phyloP scores from a whole-genome alignment of 768 basidiomycete species.

The Suillus occidentalis region DNA sequence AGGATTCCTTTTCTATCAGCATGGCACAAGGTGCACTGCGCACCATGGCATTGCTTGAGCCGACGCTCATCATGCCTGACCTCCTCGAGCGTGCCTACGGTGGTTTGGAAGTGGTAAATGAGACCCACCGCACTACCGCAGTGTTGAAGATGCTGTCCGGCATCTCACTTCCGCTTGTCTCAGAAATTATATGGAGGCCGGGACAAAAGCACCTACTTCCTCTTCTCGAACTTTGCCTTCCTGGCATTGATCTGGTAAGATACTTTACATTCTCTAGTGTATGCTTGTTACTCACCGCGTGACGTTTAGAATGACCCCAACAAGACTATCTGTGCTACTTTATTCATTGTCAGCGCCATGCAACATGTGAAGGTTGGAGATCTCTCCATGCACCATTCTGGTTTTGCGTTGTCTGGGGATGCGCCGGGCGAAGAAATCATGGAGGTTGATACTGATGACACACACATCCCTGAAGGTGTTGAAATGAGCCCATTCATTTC shows the following conservation, averaged over 20 bases:
- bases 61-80: conserved; percentile 84
- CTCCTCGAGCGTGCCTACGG: conserved; percentile 88
- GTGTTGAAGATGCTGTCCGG: conserved; percentile 83
- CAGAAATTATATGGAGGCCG: conserved; percentile 75
- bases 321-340: conserved; percentile 78
- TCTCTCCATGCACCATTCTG: conserved; percentile 61
- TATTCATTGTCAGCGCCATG: conserved; percentile 72
- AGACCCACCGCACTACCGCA: conserved; percentile 93
- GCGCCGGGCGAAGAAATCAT: conserved; percentile 54
- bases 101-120: conserved; percentile 90
- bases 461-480: conserved; percentile 51
- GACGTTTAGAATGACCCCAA: conserved; percentile 67
- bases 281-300: conserved; percentile 5
- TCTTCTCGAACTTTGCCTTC: conserved; percentile 83
- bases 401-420: conserved; percentile 53
- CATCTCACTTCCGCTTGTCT: conserved; percentile 72
- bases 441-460: conserved; percentile 47
- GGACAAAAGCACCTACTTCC: conserved; percentile 90
- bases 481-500: conserved; percentile 34
- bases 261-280: conserved; percentile 7
- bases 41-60: conserved; percentile 76
- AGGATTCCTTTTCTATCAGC: conserved; percentile 77
- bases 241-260: conserved; percentile 86
- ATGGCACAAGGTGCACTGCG: conserved; percentile 81
- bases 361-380: conserved; percentile 81